Conservation (phyloP, 1,139 yeast species). For the Taphrina sp. region DNA sequence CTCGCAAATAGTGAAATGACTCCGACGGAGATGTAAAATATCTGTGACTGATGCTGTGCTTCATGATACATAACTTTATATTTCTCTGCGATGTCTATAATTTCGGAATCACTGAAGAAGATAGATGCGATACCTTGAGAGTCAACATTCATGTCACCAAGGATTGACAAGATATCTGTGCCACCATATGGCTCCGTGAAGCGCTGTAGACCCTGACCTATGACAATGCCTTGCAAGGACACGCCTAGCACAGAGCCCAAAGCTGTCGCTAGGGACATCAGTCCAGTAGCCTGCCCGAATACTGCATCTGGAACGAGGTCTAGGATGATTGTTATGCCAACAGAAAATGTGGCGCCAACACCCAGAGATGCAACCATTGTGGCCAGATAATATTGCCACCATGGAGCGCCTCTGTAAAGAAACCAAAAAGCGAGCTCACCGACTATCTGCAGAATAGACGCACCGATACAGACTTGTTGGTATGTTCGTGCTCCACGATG, state of each 20-base stretch:
- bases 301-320: slow-evolving; percentile 19
- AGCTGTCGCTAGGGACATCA: slow-evolving; percentile 15
- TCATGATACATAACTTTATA: no score
- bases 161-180: background rate
- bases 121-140: no score
- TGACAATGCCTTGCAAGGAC: slow-evolving; percentile 17
- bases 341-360: slow-evolving; percentile 12
- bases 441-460: slow-evolving; percentile 7
- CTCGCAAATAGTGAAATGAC: no score
- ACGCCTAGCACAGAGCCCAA: slow-evolving; percentile 24
- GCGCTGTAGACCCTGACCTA: no score
- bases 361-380: slow-evolving; percentile 3
- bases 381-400: slow-evolving; percentile 1
- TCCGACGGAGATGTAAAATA: no score
- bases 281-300: slow-evolving; percentile 13
- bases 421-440: slow-evolving; percentile 15
- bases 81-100: no score
- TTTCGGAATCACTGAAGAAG: no score
- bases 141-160: no score
- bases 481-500: slow-evolving; percentile 7
- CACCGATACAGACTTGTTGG: slow-evolving; percentile 10
- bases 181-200: no score
- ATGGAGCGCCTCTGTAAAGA: background rate
- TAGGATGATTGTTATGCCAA: slow-evolving; percentile 20
- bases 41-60: no score